Base-by-base conservation (phyloP, 2,329 filamentous ascomycete species). In the Trichophyton simii region DNA sequence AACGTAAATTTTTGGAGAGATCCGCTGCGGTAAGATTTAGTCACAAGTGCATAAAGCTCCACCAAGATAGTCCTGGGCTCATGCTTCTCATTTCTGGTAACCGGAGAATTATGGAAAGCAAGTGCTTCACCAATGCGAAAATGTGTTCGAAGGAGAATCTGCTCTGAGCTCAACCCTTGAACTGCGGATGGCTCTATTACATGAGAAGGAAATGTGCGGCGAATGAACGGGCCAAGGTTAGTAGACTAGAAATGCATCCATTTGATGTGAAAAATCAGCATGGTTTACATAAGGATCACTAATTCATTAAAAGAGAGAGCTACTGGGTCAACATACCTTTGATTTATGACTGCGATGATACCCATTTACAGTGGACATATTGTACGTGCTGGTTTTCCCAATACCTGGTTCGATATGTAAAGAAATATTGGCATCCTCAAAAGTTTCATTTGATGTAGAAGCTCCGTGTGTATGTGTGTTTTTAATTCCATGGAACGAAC, bases 11-110 rank as follows among this genome's bases (percentile, higher is more conserved):
- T 60, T 44, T 66, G 64, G 7, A 15, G 20, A 20, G 54, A 6
- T 6, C 60, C 58, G 13, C 41, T 46, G n/a, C 63, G 60, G 58
- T 66, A 63, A 6, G 64, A 66, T 4, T 38, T 20, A 11, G 58
- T 50, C n/a, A 65, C 64, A 54, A 61, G 60, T n/a, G 64, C 63
- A 44, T 65, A 66, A 9, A 66, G 64, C 31, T 64, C 64, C 11
- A 63, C 50, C 13, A 66, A 55, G 20, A 55, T 60, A 18, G 34
- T 20, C 44, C 20, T 50, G 41, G 31, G 50, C 2, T 42, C 22
- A 18, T 36, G 3, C 5, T 28, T 11, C n/a, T 48, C 31, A 11
- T 18, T 3, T 36, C n/a, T 25, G 15, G 22, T 22, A 13, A 25
- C 7, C 4, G n/a, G 34, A 6, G 36, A 31, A 42, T 13, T 36